Percentiles rank a stretch among this genome's conserved stretches.
These are phyloP conservation scores for Lactarius indigo DNA, from an alignment of 768 basidiomycete species.

Conservation along the genomic window DNA sequence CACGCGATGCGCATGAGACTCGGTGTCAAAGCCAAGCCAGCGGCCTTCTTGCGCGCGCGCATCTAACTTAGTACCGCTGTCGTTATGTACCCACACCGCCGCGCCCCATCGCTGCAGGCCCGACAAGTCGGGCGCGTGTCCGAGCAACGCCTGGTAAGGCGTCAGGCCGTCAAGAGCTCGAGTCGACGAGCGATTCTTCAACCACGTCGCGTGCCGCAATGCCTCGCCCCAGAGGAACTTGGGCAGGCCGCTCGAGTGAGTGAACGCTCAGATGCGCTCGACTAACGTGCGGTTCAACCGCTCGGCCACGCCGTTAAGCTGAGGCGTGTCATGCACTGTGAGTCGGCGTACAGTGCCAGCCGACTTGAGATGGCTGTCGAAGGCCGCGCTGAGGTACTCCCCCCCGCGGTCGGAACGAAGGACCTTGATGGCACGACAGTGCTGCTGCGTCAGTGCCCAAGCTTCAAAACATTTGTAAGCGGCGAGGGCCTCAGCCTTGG, in stretches of 20 bases:
- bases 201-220: conserved; percentile 33
- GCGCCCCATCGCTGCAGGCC: neutral
- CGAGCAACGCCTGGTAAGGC: conserved; percentile 23
- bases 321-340: neutral
- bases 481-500: too few relatives aligned
- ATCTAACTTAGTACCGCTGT: neutral
- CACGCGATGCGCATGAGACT: neutral
- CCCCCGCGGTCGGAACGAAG: too few relatives aligned
- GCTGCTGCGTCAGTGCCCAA: too few relatives aligned
- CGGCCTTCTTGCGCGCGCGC: neutral
- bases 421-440: too few relatives aligned
- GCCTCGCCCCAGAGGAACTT: conserved; percentile 15
- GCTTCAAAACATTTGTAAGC: too few relatives aligned
- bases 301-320: conserved; percentile 42
- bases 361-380: neutral
- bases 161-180: conserved; percentile 29
- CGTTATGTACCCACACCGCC: neutral
- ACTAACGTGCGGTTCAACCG: conserved; percentile 37
- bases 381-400: too few relatives aligned
- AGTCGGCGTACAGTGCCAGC: neutral
- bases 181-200: conserved; percentile 36
- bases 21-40: neutral
- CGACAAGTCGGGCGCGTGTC: conserved; percentile 18
- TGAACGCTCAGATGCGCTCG: conserved; percentile 28
- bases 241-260: conserved; percentile 3